Evolutionary conservation across 371 early-diverging fungal species (phyloP).

Genomic region (Smittium culicis): DNA sequence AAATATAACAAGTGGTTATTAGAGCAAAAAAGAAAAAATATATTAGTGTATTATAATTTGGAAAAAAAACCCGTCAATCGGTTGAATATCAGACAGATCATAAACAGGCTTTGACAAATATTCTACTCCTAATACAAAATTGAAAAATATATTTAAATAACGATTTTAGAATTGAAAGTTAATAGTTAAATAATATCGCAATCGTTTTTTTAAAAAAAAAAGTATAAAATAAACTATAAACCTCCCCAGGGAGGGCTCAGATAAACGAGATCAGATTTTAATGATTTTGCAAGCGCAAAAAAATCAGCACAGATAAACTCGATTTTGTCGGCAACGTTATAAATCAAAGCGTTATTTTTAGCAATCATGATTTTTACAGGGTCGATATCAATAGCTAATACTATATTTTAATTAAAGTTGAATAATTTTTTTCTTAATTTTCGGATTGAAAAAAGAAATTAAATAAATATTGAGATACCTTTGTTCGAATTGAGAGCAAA

Average conservation of each 20-base stretch:
- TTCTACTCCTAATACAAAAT: slow-evolving; percentile 1
- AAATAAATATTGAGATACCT: slow-evolving; percentile 31
- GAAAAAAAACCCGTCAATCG: slow-evolving; percentile 4
- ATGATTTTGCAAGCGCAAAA: slow-evolving; percentile 45
- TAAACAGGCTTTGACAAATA: slow-evolving; percentile 5
- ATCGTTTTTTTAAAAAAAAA: too few relatives aligned
- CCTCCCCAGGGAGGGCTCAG: slow-evolving; percentile 95
- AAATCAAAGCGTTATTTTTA: slow-evolving; percentile 68
- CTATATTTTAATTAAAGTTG: slow-evolving; percentile 35
- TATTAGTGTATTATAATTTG: too few relatives aligned
- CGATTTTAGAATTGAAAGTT: neutral
- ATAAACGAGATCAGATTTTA: slow-evolving; percentile 77
- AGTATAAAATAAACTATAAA: too few relatives aligned
- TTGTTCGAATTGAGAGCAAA: slow-evolving; percentile 72
- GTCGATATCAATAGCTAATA: slow-evolving; percentile 88
- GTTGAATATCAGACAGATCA: neutral
- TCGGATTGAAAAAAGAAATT: neutral
- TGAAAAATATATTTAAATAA: neutral
- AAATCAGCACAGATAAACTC: slow-evolving; percentile 81
- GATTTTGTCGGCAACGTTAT: slow-evolving; percentile 82
- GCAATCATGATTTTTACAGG: slow-evolving; percentile 66
- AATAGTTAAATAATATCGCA: slow-evolving; percentile 2
- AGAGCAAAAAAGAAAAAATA: too few relatives aligned
- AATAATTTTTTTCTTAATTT: slow-evolving; percentile 12
- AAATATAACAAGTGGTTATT: too few relatives aligned